Conservation (phyloP, 345 rosid species). For the Arabis alpina region DNA sequence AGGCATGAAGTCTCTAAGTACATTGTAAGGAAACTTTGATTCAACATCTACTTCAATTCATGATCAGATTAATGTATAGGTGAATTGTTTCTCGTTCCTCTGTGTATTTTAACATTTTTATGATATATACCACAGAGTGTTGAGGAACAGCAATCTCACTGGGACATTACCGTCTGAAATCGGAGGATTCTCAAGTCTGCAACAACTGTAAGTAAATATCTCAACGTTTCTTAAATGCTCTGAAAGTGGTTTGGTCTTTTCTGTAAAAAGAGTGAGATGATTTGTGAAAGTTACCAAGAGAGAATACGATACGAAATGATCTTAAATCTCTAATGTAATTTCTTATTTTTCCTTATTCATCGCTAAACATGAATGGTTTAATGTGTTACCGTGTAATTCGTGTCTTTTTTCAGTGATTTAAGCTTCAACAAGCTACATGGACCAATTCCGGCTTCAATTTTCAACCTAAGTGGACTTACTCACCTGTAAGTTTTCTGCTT, state of each 20-base stretch:
- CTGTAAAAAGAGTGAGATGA: slow-evolving; percentile 7
- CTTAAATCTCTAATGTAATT: background rate
- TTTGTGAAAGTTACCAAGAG: background rate
- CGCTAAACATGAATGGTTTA: background rate
- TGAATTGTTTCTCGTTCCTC: background rate
- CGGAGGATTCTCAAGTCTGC: slow-evolving; percentile 54
- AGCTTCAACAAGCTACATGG: slow-evolving; percentile 47
- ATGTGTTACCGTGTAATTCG: background rate
- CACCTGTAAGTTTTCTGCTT: slow-evolving; percentile 54
- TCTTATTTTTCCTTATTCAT: slow-evolving; percentile 8
- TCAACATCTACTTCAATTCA: slow-evolving; percentile 12
- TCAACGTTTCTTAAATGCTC: slow-evolving; percentile 14
- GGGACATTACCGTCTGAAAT: slow-evolving; percentile 62
- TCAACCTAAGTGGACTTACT: slow-evolving; percentile 42
- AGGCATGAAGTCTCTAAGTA: slow-evolving; percentile 51
- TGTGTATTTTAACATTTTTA: slow-evolving; percentile 31
- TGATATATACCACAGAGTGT: slow-evolving; percentile 46
- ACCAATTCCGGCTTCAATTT: slow-evolving; percentile 41
- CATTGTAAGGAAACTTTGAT: slow-evolving; percentile 49
- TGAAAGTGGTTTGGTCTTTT: slow-evolving; percentile 9
- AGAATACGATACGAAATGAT: background rate
- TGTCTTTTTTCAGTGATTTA: slow-evolving; percentile 41
- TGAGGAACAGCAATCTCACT: slow-evolving; percentile 59
- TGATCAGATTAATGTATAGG: slow-evolving; percentile 10
- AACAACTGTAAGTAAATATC: slow-evolving; percentile 54